Conservation (phyloP, 2,329 filamentous ascomycete genomes). For the Bipolaris cookei region DNA sequence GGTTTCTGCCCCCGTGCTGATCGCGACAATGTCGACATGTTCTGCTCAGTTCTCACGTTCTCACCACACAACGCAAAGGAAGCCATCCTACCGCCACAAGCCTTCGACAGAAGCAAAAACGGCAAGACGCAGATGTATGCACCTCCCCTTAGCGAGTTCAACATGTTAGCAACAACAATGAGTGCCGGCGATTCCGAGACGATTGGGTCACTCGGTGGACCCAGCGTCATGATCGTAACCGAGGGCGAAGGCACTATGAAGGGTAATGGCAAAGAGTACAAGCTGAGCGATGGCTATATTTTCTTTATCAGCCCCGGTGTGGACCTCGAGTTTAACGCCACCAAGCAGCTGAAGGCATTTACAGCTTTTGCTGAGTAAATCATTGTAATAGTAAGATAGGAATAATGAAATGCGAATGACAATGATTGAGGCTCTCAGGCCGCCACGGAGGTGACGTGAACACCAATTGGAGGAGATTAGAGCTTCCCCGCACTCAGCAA, state of each 20-base stretch:
- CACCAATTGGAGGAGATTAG: constrained; percentile 27
- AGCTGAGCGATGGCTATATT: constrained; percentile 67
- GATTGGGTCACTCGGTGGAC: constrained; percentile 63
- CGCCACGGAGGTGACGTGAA: constrained; percentile 16
- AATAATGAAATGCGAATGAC: neutral
- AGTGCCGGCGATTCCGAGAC: constrained; percentile 64
- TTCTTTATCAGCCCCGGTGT: constrained; percentile 70
- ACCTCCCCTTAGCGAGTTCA: constrained; percentile 75
- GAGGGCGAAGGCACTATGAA: constrained; percentile 64
- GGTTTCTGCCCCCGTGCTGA: constrained; percentile 74
- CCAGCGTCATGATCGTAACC: constrained; percentile 68
- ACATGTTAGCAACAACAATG: constrained; percentile 68
- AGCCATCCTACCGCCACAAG: constrained; percentile 59
- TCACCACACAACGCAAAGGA: constrained; percentile 64
- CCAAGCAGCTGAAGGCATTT: constrained; percentile 56
- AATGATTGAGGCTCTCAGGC: constrained; percentile 22
- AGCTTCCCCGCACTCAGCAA: constrained; percentile 23
- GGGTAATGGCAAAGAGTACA: constrained; percentile 59
- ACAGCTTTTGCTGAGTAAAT: constrained; percentile 54
- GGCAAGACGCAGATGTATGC: constrained; percentile 69
- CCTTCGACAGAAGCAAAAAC: constrained; percentile 59
- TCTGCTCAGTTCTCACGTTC: constrained; percentile 69
- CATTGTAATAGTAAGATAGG: neutral
- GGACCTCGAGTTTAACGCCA: constrained; percentile 55
- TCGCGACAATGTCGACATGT: constrained; percentile 68